A percentile compares a stretch with the other conserved stretches of the same genome.
Conservation (phyloP, 2,329 filamentous ascomycete genomes). For the Stemphylium lycopersici region DNA sequence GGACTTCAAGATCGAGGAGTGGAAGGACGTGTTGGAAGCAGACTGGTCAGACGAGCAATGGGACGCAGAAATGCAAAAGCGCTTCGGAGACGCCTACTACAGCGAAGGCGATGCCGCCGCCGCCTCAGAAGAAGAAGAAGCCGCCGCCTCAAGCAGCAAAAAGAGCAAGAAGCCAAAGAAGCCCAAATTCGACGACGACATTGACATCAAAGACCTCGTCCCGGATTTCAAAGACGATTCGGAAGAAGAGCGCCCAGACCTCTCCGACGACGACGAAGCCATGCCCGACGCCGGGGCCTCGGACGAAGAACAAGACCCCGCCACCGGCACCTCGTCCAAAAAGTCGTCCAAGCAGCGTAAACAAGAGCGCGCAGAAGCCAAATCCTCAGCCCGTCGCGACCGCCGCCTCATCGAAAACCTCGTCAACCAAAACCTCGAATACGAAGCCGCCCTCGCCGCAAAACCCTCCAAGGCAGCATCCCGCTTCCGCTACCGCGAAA, state of each 20-base stretch:
- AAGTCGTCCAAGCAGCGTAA: constrained; percentile 56
- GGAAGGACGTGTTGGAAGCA: constrained; percentile 82
- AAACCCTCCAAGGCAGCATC: constrained; percentile 56
- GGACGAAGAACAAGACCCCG: constrained; percentile 30
- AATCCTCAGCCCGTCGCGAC: constrained; percentile 79
- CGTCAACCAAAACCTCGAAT: constrained; percentile 79
- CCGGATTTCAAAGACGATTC: constrained; percentile 80
- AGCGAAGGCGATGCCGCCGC: constrained; percentile 63
- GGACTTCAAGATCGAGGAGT: constrained; percentile 74
- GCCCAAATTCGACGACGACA: constrained; percentile 94
- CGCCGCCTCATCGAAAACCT: constrained; percentile 83
- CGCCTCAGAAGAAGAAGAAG: constrained; percentile 10
- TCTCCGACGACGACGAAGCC: constrained; percentile 60
- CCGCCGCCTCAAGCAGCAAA: constrained; percentile 43
- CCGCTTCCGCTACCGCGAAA: constrained; percentile 90
- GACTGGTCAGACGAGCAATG: constrained; percentile 89
- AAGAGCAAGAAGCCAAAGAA: constrained; percentile 70
- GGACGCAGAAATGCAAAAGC: constrained; percentile 87
- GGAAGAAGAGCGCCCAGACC: constrained; percentile 75
- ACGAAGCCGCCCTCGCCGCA: constrained; percentile 67
- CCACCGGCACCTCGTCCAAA: constrained; percentile 22
- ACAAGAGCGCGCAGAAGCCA: constrained; percentile 58
- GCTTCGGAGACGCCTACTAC: constrained; percentile 93
- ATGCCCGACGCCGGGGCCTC: constrained; percentile 52
- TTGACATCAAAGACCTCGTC: constrained; percentile 91